Base-by-base conservation (phyloP, 2,329 filamentous ascomycete genomes). In the Venturia pyrina region DNA sequence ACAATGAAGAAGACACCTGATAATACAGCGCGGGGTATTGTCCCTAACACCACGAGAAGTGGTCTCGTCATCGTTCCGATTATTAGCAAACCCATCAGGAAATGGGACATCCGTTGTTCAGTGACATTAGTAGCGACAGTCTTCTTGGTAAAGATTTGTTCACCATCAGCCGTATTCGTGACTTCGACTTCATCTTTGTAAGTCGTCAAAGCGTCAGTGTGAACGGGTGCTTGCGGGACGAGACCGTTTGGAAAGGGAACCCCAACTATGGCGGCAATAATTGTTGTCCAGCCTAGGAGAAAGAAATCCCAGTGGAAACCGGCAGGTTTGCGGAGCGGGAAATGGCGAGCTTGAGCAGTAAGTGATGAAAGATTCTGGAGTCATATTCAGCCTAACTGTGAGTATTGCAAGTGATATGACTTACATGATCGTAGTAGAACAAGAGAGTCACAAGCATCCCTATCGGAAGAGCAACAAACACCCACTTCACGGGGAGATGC, bases 351-450 rank as follows among this genome's bases (percentile, higher is more conserved):
- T 72, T 85, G 83, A 0, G 83, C 83, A 11, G 80, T 83, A 41
- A 86, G 76, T 32, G 80, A 83, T 67, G 21, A 37, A 19, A 65
- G 48, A 43, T 65, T 65, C 59, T 62, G 21, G 6, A 2, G 32
- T 34, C n/a, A 3, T 24, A 17, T 32, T 57, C 13, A 57, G 50
- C 24, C 32, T 32, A 34, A 4, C 28, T 28, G 28, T 28, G 28
- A 28, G 28, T 28, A 2, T 28, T 28, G 4, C 28, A 28, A 28
- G 1, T 34, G 21, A 4, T 32, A 32, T n/a, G 24, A 68, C 68
- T 66, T 64, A 95, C 96, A 72, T 96, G 91, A 72, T 96, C 91
- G 74, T 95, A 96, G 79, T 89, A 96, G 74, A 96, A 96, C 5
- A 96, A 78, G 28, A 96, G 87, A 0, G 91, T 96, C 19, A 96